Percentiles rank a stretch among this genome's conserved stretches.
phyloP scores from a whole-genome alignment of 768 basidiomycete species.

The Boletus barrowsii region DNA sequence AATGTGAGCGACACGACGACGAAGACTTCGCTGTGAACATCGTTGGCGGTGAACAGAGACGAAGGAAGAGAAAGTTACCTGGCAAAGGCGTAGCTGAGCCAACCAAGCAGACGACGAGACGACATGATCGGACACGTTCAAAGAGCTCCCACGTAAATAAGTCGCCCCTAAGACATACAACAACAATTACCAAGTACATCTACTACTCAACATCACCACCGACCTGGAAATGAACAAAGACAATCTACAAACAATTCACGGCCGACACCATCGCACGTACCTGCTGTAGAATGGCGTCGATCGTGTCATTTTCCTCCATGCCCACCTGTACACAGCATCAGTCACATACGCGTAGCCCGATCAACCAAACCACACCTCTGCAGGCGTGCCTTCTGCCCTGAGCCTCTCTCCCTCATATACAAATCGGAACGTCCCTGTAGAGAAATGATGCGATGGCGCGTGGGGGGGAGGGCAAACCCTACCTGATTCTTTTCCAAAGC shows the following conservation, averaged over 20 bases:
- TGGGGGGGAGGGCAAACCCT: conserved; percentile 7
- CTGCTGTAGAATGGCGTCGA: conserved; percentile 60
- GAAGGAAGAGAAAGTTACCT: conserved; percentile 41
- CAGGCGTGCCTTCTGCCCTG: conserved; percentile 48
- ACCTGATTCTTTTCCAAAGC: conserved; percentile 57
- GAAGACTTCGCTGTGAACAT: conserved; percentile 64
- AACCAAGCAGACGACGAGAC: conserved; percentile 53
- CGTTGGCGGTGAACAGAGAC: background rate
- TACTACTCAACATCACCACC: conserved; percentile 13
- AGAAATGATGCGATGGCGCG: background rate
- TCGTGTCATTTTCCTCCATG: conserved; percentile 62
- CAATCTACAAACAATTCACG: background rate
- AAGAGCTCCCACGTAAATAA: conserved; percentile 3
- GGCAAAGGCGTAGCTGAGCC: conserved; percentile 84
- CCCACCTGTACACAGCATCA: conserved; percentile 35
- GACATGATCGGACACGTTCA: conserved; percentile 6
- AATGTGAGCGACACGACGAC: conserved; percentile 78
- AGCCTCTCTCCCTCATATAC: conserved; percentile 53
- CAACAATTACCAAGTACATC: background rate
- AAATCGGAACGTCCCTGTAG: conserved; percentile 61
- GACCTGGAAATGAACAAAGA: conserved; percentile 10
- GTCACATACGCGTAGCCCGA: background rate
- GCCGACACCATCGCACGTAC: conserved; percentile 30
- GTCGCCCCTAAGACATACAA: background rate
- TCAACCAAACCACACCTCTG: conserved; percentile 37